A percentile compares a stretch with the other conserved stretches of the same genome.
phyloP scores from a whole-genome alignment of 768 basidiomycete genomes.

The Tricholoma furcatifolium region DNA sequence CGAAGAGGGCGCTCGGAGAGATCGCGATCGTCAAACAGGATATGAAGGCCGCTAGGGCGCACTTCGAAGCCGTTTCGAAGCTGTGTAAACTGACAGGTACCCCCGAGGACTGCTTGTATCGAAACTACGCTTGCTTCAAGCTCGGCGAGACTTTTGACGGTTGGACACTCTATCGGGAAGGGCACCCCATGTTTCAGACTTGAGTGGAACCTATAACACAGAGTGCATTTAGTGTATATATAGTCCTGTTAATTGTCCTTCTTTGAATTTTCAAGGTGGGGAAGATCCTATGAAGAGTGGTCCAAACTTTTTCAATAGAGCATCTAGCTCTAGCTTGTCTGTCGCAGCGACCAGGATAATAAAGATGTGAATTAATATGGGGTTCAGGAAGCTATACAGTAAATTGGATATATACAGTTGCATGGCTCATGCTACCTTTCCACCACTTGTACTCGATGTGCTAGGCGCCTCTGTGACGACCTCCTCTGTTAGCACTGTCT shows the following conservation, averaged over 20 bases:
- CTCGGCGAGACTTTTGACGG: conserved; percentile 3
- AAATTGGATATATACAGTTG: background rate
- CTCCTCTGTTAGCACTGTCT: background rate
- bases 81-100: conserved; percentile 1
- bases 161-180: conserved; percentile 2
- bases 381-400: background rate
- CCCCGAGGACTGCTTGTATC: background rate
- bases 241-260: too few relatives aligned
- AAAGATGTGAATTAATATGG: background rate
- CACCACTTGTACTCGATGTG: too few relatives aligned
- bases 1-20: background rate
- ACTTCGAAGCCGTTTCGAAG: background rate
- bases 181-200: background rate
- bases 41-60: background rate
- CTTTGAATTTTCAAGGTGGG: too few relatives aligned
- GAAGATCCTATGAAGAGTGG: too few relatives aligned
- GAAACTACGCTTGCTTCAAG: background rate
- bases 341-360: background rate
- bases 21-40: conserved; percentile 1
- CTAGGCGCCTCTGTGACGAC: conserved; percentile 1
- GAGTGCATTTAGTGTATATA: too few relatives aligned
- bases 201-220: too few relatives aligned
- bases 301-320: too few relatives aligned
- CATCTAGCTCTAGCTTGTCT: background rate
- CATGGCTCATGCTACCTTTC: background rate